A percentile compares a stretch with the other conserved stretches of the same genome.
phyloP scores from a whole-genome alignment of 2,329 filamentous ascomycete species.

The Kalmusia sp. region DNA sequence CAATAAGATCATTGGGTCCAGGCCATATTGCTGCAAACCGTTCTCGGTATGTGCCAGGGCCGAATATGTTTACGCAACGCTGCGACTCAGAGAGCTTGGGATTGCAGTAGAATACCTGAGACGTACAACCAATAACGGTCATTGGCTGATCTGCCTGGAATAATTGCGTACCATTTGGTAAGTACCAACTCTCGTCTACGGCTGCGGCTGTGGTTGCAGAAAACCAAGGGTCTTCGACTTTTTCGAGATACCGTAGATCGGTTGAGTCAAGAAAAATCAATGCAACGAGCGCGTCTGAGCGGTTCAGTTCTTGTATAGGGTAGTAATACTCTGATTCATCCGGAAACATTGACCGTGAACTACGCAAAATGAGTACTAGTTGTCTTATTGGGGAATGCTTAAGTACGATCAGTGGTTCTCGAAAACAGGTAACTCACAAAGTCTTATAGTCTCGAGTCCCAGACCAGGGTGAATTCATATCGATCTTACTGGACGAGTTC shows the following conservation, averaged over 20 bases:
- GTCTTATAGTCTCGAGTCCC: conserved; percentile 1
- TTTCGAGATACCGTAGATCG: neutral
- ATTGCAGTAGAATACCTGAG: conserved; percentile 14
- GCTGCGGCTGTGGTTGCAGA: neutral
- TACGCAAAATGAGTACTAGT: neutral
- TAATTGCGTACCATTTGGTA: too few species aligned
- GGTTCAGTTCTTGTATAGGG: conserved; percentile 7
- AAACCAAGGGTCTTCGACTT: conserved; percentile 17
- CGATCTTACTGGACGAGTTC: too few species aligned
- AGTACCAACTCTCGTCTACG: neutral
- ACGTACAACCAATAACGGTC: conserved; percentile 13
- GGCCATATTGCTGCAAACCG: neutral
- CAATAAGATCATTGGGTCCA: neutral
- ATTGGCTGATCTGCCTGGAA: too few species aligned
- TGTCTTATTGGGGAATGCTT: too few species aligned
- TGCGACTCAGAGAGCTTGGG: neutral
- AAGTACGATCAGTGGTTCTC: too few species aligned
- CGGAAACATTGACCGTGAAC: neutral
- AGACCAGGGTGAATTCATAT: too few species aligned
- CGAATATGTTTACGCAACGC: neutral
- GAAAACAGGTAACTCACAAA: too few species aligned
- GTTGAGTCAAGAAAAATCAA: conserved; percentile 1
- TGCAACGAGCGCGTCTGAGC: neutral
- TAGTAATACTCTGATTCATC: neutral
- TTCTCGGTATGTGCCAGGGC: neutral